phyloP scores from a whole-genome alignment of 1,284 basidiomycete species.

The Inonotus obliquus region DNA sequence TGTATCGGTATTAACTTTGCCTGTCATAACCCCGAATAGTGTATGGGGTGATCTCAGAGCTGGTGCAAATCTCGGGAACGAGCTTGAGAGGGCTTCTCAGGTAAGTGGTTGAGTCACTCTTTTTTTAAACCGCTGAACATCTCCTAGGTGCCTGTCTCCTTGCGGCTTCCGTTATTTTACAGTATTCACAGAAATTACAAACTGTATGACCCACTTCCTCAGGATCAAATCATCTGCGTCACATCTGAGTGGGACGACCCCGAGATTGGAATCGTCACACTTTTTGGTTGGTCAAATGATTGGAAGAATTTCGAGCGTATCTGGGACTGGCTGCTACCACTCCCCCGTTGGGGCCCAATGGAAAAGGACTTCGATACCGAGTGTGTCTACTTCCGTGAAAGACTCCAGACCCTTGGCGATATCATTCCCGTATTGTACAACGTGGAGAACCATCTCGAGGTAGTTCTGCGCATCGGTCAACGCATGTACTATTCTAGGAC shows the following conservation, averaged over 20 bases:
- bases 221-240: not conserved
- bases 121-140: not conserved
- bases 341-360: too few relatives aligned
- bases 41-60: not conserved
- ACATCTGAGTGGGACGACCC: not conserved
- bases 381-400: too few relatives aligned
- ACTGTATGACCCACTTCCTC: not conserved
- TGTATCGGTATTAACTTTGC: not conserved
- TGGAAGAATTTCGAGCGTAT: too few relatives aligned
- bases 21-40: not conserved
- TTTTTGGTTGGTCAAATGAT: constrained; percentile 9
- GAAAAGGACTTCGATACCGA: too few relatives aligned
- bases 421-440: too few relatives aligned
- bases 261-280: too few relatives aligned
- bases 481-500: too few relatives aligned
- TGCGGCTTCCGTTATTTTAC: not conserved
- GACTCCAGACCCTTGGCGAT: too few relatives aligned
- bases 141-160: not conserved
- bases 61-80: not conserved
- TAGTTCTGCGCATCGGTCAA: too few relatives aligned
- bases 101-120: not conserved
- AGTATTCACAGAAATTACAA: not conserved
- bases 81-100: not conserved
- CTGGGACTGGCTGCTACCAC: too few relatives aligned
- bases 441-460: too few relatives aligned